Conservation (phyloP, 495 filamentous ascomycete species). For the Copromyces sp. region DNA sequence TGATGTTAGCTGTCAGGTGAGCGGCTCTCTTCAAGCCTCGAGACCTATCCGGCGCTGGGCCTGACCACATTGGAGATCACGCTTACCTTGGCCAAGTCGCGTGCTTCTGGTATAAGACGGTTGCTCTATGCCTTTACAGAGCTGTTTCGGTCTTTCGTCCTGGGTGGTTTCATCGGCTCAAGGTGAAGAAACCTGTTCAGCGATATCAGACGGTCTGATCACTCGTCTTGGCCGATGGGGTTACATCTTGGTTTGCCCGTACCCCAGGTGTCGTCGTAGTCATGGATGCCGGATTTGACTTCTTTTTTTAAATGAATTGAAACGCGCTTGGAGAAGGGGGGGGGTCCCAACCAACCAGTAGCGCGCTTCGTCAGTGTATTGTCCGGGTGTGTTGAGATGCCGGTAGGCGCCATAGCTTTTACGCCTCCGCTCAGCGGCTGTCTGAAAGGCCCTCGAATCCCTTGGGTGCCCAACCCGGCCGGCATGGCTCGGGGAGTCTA, state of each 20-base stretch:
- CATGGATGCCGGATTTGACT: slow-evolving; percentile 14
- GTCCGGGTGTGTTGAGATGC: slow-evolving; percentile 10
- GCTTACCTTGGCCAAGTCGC: not conserved
- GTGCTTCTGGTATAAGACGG: not conserved
- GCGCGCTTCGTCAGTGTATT: slow-evolving; percentile 24
- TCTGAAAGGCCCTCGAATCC: not conserved
- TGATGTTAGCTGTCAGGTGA: not conserved
- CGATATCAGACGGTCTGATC: not conserved
- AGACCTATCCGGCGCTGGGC: not conserved
- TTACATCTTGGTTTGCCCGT: not conserved
- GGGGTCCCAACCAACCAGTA: slow-evolving; percentile 20
- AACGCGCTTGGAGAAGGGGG: slow-evolving; percentile 14
- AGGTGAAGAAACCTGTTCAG: not conserved
- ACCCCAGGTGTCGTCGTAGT: not conserved
- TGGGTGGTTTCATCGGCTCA: not conserved
- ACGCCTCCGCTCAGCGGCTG: slow-evolving; percentile 4
- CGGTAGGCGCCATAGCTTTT: slow-evolving; percentile 5
- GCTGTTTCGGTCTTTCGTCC: not conserved
- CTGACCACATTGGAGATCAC: not conserved
- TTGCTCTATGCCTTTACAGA: not conserved
- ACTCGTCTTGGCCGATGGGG: not conserved
- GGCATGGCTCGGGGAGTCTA: not conserved
- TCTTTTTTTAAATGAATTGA: slow-evolving; percentile 25
- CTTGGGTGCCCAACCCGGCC: not conserved
- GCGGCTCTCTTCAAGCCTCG: not conserved